Conservation (phyloP, 164 flowering plant genomes). For the Paratinospora sagittata region DNA sequence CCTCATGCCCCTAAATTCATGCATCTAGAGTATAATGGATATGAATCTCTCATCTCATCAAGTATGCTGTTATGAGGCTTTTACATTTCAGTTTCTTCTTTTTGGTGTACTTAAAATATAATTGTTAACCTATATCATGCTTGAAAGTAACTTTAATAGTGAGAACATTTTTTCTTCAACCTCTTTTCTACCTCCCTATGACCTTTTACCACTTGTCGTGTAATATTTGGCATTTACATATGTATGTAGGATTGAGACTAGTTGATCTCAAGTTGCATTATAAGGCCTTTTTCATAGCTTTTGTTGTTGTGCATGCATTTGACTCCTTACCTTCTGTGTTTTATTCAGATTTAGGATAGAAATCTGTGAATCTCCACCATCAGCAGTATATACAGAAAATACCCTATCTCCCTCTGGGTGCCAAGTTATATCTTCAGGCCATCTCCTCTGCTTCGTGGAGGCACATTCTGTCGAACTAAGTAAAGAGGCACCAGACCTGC, state of each 20-base stretch:
- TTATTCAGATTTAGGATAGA: constrained; percentile 58
- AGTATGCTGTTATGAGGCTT: no score
- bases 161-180: no score
- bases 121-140: no score
- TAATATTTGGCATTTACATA: not conserved
- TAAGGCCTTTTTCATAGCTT: not conserved
- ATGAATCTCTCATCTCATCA: no score
- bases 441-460: constrained; percentile 72
- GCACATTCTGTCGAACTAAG: constrained; percentile 57
- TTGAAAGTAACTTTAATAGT: no score
- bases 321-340: constrained; percentile 42
- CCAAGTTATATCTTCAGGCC: constrained; percentile 99
- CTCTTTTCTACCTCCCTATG: no score
- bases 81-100: no score
- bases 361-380: constrained; percentile 85
- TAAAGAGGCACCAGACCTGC: constrained; percentile 61
- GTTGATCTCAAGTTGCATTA: not conserved
- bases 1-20: no score
- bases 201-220: no score
- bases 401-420: constrained; percentile 74
- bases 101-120: no score
- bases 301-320: not conserved
- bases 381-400: constrained; percentile 63
- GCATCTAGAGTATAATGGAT: no score
- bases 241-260: not conserved